Base-by-base conservation (phyloP, 768 basidiomycete species). In the Serendipita sp. region DNA sequence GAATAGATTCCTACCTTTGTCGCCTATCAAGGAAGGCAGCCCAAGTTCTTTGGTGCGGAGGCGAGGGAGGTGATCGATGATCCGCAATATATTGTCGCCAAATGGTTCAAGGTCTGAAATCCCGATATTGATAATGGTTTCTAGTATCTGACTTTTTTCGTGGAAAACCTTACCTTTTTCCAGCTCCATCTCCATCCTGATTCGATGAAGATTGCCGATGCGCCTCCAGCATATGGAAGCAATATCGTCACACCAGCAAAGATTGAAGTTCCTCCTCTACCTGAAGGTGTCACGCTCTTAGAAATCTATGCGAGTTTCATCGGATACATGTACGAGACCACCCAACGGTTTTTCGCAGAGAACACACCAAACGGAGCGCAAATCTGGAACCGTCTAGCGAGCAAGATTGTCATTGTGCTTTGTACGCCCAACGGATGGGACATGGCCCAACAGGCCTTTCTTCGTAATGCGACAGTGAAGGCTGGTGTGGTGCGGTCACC, bases 351-450 rank as follows among this genome's bases (percentile, higher is more conserved):
- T 53, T 65, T 75, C 45, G 58, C 64, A 24, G 63, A 18, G 51
- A 63, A 18, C 54, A 67, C 15, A 70, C 71, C 70, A 41, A 69
- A 0, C 32, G 63, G 7, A 64, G 24, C 5, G 32, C 65, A 0
- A 38, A 67, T 7, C 68, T 73, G 73, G 70, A 66, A 65, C 13
- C 35, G 5, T 4, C 56, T 71, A 0, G 65, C 63, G 47, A 53
- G 56, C 11, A 68, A 68, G 4, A 69, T 69, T 68, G 38, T 65
- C 18, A 56, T 72, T 4, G 65, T 72, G 10, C 60, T 72, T 45
- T 71, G 72, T 3, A 67, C 70, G 5, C 72, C 71, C 4, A 71
- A 70, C 65, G 68, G 68, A 3, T 73, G 72, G 73, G 56, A 65
- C 34, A 62, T 34, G 38, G 16, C 18, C 18, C 71, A 66, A 69